A percentile compares a stretch with the other conserved stretches of the same genome.
Evolutionary conservation across 495 filamentous ascomycete species (phyloP).

Genomic region (Talaromyces adpressus): DNA sequence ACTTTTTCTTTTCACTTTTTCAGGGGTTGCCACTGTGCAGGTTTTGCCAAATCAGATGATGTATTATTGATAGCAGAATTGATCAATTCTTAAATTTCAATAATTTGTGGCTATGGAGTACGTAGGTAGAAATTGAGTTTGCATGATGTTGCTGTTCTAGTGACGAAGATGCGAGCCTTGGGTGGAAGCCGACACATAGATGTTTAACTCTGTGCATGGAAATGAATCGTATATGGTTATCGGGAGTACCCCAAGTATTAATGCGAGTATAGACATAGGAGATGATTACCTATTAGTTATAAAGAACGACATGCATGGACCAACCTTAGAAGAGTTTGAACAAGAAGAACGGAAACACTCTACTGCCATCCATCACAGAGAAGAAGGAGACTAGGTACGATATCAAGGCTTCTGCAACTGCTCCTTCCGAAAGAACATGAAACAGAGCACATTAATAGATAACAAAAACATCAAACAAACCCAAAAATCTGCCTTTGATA

Average conservation of each 20-base stretch:
- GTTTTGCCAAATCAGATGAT: not conserved
- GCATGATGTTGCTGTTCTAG: too few relatives aligned
- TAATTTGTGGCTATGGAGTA: not conserved
- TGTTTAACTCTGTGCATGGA: too few relatives aligned
- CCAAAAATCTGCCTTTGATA: slow-evolving; percentile 50
- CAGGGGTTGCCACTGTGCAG: not conserved
- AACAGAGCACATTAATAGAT: slow-evolving; percentile 52
- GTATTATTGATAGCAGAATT: not conserved
- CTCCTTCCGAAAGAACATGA: slow-evolving; percentile 58
- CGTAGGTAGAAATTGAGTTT: too few relatives aligned
- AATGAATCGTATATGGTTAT: not conserved
- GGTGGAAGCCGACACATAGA: too few relatives aligned
- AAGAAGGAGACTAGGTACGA: too few relatives aligned
- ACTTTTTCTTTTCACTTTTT: not conserved
- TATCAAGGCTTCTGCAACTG: slow-evolving; percentile 54
- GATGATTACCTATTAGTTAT: not conserved
- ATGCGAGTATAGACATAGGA: not conserved
- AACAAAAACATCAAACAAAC: slow-evolving; percentile 45
- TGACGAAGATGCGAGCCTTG: not conserved
- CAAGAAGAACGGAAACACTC: not conserved
- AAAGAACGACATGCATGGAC: not conserved
- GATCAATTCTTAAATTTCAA: not conserved
- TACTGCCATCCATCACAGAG: not conserved
- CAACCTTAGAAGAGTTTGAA: not conserved
- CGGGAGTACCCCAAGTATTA: not conserved